A percentile compares a stretch with the other conserved stretches of the same genome.
phyloP scores from a whole-genome alignment of 176 grass and related monocot species.

The Avena atlantica region DNA sequence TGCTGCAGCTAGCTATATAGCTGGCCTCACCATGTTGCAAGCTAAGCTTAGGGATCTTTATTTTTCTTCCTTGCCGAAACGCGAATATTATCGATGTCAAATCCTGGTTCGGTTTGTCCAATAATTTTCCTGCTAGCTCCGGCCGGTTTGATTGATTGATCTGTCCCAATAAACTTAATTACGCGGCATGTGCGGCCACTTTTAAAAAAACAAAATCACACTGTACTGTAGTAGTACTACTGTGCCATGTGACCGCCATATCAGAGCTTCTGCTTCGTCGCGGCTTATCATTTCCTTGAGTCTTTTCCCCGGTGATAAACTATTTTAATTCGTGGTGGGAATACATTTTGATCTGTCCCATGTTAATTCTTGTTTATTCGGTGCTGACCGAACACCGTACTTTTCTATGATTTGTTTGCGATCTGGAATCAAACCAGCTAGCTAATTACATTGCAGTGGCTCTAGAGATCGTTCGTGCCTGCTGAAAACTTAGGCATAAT shows the following conservation, averaged over 20 bases:
- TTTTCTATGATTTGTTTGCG: conserved; percentile 44
- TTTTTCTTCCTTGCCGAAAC: neutral
- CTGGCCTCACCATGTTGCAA: neutral
- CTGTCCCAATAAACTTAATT: conserved; percentile 32
- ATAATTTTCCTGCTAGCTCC: neutral
- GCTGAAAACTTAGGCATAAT: conserved; percentile 25
- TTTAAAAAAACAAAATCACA: neutral
- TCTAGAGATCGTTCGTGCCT: conserved; percentile 27
- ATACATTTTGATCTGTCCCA: conserved; percentile 61
- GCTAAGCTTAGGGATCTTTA: neutral
- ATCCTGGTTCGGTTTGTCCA: conserved; percentile 5
- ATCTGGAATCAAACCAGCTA: conserved; percentile 37
- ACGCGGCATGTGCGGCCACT: conserved; percentile 24
- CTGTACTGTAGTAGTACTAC: conserved; percentile 32
- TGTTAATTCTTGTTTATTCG: conserved; percentile 49
- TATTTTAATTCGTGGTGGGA: conserved; percentile 63
- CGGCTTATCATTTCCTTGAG: conserved; percentile 33
- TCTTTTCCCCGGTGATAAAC: conserved; percentile 41
- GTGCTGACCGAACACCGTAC: conserved; percentile 45
- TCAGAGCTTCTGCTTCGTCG: conserved; percentile 45
- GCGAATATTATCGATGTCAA: conserved; percentile 35
- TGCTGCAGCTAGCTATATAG: neutral
- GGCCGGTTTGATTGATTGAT: conserved; percentile 18
- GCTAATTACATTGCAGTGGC: neutral
- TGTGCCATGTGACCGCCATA: conserved; percentile 58